Percentiles rank a stretch among this genome's conserved stretches.
These are phyloP conservation scores for Plantago ovata DNA, from an alignment of 257 asterid genomes.

Conservation along the genomic window DNA sequence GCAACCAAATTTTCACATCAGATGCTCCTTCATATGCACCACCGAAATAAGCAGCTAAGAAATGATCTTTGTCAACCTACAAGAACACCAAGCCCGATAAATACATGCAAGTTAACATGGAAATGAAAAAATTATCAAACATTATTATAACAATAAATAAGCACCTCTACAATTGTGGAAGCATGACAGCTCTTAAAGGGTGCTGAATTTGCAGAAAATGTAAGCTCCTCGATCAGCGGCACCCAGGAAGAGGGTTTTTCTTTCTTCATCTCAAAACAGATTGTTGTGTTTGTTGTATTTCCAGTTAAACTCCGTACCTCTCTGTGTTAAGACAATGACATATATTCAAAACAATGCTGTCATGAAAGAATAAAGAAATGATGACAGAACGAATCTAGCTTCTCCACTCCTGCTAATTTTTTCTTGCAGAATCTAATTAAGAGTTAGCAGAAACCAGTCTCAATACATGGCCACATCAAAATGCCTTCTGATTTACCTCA, in stretches of 20 bases:
- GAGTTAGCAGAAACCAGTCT: too few species aligned
- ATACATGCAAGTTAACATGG: not conserved
- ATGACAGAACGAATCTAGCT: not conserved
- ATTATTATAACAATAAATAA: conserved; percentile 2
- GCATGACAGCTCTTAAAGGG: conserved; percentile 93
- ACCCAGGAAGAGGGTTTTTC: conserved; percentile 47
- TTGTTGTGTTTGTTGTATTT: conserved; percentile 25
- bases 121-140: not conserved
- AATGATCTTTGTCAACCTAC: conserved; percentile 71
- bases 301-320: conserved; percentile 21
- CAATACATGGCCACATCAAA: too few species aligned
- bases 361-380: not conserved
- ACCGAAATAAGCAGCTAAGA: conserved; percentile 88
- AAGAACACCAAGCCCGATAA: conserved; percentile 16
- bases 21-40: conserved; percentile 85
- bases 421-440: too few species aligned
- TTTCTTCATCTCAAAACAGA: conserved; percentile 35
- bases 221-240: conserved; percentile 61
- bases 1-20: conserved; percentile 89
- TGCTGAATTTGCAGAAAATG: conserved; percentile 61
- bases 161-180: conserved; percentile 91
- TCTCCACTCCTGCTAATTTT: not conserved
- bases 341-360: not conserved
- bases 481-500: too few species aligned
- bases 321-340: conserved; percentile 30